Conservation (phyloP, 768 basidiomycete genomes). For the Phaffia australis region DNA sequence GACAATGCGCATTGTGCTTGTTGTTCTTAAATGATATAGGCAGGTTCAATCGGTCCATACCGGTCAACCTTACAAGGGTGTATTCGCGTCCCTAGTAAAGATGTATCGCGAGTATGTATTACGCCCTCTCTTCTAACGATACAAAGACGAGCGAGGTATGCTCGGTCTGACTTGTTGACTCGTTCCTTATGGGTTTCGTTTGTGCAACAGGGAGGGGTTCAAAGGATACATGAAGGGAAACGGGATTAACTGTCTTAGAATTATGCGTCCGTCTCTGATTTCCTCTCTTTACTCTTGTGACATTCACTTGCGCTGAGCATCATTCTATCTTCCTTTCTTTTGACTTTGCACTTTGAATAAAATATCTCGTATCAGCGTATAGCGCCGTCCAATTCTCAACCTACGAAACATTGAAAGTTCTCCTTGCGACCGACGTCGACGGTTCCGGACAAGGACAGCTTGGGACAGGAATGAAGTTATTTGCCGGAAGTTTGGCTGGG, state of each 20-base stretch:
- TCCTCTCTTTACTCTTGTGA: neutral
- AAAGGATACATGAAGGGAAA: slow-evolving; percentile 90
- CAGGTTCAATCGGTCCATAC: slow-evolving; percentile 69
- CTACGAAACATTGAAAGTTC: slow-evolving; percentile 67
- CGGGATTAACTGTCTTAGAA: slow-evolving; percentile 68
- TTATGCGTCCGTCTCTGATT: slow-evolving; percentile 47
- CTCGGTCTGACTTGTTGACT: neutral
- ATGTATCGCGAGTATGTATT: slow-evolving; percentile 25
- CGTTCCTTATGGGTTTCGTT: too few relatives aligned
- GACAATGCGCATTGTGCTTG: neutral
- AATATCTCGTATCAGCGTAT: slow-evolving; percentile 44
- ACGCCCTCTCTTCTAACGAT: too few relatives aligned
- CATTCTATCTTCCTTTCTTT: slow-evolving; percentile 3
- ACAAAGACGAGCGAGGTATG: too few relatives aligned
- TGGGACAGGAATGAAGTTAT: slow-evolving; percentile 76
- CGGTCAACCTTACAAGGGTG: slow-evolving; percentile 32
- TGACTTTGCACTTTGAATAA: neutral
- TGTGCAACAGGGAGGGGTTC: slow-evolving; percentile 86
- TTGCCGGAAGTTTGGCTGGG: slow-evolving; percentile 81
- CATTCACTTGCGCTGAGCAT: neutral
- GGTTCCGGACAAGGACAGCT: slow-evolving; percentile 57
- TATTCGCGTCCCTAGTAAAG: slow-evolving; percentile 11
- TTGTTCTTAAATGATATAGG: slow-evolving; percentile 40
- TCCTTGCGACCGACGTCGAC: slow-evolving; percentile 52
- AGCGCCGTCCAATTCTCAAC: slow-evolving; percentile 43